Base-by-base conservation (phyloP, 1,284 basidiomycete genomes). In the Trichosporon ovoides region DNA sequence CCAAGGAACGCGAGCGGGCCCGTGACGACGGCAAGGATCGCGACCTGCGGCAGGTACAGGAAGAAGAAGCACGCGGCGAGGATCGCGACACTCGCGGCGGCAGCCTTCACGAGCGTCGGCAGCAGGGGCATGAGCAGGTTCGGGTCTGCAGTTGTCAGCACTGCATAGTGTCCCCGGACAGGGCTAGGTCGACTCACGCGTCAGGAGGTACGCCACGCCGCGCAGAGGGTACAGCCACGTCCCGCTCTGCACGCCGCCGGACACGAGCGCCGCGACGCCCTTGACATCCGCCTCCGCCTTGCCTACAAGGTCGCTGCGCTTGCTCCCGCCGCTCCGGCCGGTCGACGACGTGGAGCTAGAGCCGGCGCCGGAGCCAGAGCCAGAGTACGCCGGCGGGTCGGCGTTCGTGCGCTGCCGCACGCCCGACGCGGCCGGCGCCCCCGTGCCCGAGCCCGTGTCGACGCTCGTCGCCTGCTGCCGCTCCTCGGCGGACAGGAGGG, bases 31-130 rank as follows among this genome's bases (percentile, higher is more conserved):
- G 83, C 81, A 37, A 87, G 82, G 57, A 87, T 74, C 31, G 84
- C 84, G 37, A 85, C 83, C 71, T 87, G 85, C 1, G 86, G 87
- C 14, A 87, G 69, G 73, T 85, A 88, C 38, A 85, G 83, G 74
- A 87, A 82, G 66, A 82, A 73, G 70, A 85, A 84, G 66, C 87
- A 76, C 18, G 72, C 76, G 16, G 69, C 72, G 56, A 85, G 77
- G 31, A 77, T 70, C 11, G 58, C 73, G 22, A 80, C 74, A 10
- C 70, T 72, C 51, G 77, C 59, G n/a, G 68, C 52, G 5, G 72
- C 59, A 1, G 72, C 73, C 50, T 73, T 72, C 58, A 77, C 40
- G 12, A 80, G 60, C 14, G 74, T 63, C 3, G 78, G 76, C 14
- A 77, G 54, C 24, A 80, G 68, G 6, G 78, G 77, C 20, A 66